Base-by-base conservation (phyloP, 2,329 filamentous ascomycete genomes). In the Penicillium sp. region DNA sequence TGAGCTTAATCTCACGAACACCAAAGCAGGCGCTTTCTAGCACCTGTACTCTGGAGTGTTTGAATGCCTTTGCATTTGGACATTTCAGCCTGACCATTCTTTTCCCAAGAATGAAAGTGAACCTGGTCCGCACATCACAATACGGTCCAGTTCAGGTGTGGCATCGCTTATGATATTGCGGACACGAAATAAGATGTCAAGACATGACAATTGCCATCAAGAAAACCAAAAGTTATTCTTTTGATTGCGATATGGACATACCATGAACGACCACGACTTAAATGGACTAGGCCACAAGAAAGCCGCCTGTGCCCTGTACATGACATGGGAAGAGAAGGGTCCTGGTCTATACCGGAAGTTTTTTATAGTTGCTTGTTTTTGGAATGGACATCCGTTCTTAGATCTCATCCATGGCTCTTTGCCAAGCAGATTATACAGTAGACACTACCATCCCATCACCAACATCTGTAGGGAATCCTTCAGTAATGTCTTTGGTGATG, bases 1-100 rank as follows among this genome's bases (percentile, higher is more conserved):
- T 89, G 78, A 73, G 43, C 34, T 20, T 36, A 35, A 36, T 10
- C 14, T 16, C 15, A 33, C 37, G 10, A 16, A 9, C 26, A 29
- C 20, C 20, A 18, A 21, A 18, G 37, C 33, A 25, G 36, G 33
- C 39, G 41, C 25, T 35, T 18, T 11, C 19, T n/a, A n/a, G n/a
- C n/a, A n/a, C n/a, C n/a, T n/a, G n/a, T n/a, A n/a, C n/a, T n/a
- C n/a, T n/a, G n/a, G n/a, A n/a, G n/a, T n/a, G n/a, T n/a, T n/a
- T n/a, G n/a, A n/a, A n/a, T n/a, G n/a, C n/a, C n/a, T n/a, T n/a
- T n/a, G n/a, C n/a, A n/a, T n/a, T n/a, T 20, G 28, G 20, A 14
- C 25, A 21, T 27, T 36, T 27, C 21, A 25, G 23, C n/a, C 14
- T n/a, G 14, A 6, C 25, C 25, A n/a, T 4, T 27, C 25, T 27